Evolutionary conservation across 2,329 filamentous ascomycete genomes (phyloP), one percentile per base, ranked within the genome.

Genomic region (Nemania abortiva): DNA sequence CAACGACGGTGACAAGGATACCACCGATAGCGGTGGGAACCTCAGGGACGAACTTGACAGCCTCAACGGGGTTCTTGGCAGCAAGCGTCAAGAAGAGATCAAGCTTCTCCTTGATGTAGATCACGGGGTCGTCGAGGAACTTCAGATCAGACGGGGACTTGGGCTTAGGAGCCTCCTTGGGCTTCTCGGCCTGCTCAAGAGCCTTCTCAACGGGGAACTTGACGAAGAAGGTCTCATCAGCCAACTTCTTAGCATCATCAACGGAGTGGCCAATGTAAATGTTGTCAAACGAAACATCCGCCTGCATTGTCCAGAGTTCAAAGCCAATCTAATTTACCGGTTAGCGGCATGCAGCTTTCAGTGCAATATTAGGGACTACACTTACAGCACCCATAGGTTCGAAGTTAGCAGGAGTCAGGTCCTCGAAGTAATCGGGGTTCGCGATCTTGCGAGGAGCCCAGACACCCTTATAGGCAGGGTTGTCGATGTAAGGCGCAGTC

Each of bases 251-350:
- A 71, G 96, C 96, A 75, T 99, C 96, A 79, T 94, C 94, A 75
- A 96, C 82, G 22, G 95, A 98, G 90, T 99, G 96, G 73, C 96
- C 96, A 81, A 99, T 94, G 89, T 98, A 99, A 87, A 99, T 97
- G 91, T 99, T 99, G 90, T 98, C 94, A 78, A 99, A 98, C 78
- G 98, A 91, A 77, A 99, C 98, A 80, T 98, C 92, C 82, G 91
- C 97, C 85, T 98, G 95, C 96, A 99, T 99, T 78, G 96, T 98
- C 96, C 96, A 99, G 85, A 99, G 95, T 84, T 99, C 96, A 79
- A 98, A 98, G 77, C 96, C 96, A 84, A 98, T 95, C 92, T 94
- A 79, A 22, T 55, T 65, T 5, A 73, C n/a, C 60, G 66, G 71
- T 65, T 11, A 69, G 37, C 24, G 54, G 22, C 18, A 27, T 22